A percentile compares a stretch with the other conserved stretches of the same genome.
Conservation (phyloP, 345 rosid species). For the Lepidium aucheri region DNA sequence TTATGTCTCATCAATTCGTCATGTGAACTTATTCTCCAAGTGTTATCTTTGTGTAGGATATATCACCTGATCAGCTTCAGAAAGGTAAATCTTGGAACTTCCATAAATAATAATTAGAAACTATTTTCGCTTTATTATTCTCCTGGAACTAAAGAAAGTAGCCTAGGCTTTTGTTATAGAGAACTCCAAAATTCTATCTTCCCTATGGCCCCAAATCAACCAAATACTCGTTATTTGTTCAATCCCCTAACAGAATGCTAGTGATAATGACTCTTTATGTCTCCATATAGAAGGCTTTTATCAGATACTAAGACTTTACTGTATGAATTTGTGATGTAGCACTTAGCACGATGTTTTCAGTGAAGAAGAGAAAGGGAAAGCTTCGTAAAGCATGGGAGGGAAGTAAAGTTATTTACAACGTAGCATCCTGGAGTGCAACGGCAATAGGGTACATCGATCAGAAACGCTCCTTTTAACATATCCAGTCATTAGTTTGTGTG, state of each 20-base stretch:
- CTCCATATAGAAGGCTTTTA: neutral
- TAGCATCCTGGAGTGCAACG: conserved; percentile 99
- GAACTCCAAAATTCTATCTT: neutral
- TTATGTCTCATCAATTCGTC: neutral
- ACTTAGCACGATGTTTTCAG: conserved; percentile 79
- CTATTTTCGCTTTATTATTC: neutral
- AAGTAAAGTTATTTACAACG: conserved; percentile 85
- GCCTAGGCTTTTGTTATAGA: neutral
- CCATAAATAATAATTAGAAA: neutral
- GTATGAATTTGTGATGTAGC: conserved; percentile 37
- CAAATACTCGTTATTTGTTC: neutral
- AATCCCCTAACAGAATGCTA: neutral
- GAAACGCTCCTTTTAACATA: neutral
- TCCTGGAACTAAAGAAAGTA: neutral
- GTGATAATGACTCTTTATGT: neutral
- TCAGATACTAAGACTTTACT: neutral
- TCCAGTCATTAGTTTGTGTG: neutral
- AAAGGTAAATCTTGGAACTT: conserved; percentile 38
- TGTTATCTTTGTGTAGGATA: conserved; percentile 44
- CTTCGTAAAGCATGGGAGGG: conserved; percentile 99
- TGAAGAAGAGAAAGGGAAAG: conserved; percentile 78
- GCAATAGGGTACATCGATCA: conserved; percentile 54
- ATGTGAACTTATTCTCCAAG: neutral
- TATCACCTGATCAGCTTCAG: conserved; percentile 91
- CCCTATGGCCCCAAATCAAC: neutral